Conservation (phyloP, 2,329 filamentous ascomycete genomes). For the Hymenoscyphus scutula region DNA sequence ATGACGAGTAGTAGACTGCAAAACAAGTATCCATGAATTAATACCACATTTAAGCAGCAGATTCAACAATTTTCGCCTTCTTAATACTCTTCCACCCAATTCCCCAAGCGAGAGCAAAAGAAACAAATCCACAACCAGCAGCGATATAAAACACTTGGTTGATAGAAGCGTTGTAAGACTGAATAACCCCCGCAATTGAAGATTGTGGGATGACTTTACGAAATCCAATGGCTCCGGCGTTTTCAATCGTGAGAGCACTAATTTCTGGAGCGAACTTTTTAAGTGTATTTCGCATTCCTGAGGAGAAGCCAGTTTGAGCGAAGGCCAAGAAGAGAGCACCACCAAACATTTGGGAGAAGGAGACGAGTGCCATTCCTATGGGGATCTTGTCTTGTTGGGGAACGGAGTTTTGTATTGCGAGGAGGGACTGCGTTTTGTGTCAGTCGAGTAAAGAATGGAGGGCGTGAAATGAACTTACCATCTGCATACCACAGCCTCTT, state of each 20-base stretch:
- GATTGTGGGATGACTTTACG: conserved; percentile 33
- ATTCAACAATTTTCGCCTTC: conserved; percentile 29
- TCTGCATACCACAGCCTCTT: conserved; percentile 26
- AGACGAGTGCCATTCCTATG: conserved; percentile 34
- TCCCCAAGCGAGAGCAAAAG: conserved; percentile 35
- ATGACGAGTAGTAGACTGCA: not conserved
- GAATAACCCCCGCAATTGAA: conserved; percentile 39
- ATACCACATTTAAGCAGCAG: conserved; percentile 5
- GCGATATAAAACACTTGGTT: conserved; percentile 28
- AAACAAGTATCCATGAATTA: not conserved
- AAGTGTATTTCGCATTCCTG: conserved; percentile 32
- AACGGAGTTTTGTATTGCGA: conserved; percentile 37
- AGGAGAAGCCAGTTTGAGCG: conserved; percentile 34
- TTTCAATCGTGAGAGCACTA: conserved; percentile 37
- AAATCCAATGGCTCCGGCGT: conserved; percentile 43
- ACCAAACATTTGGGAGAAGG: conserved; percentile 37
- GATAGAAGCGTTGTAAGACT: conserved; percentile 40
- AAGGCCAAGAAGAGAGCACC: conserved; percentile 36
- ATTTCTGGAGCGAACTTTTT: conserved; percentile 35
- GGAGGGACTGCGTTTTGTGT: conserved; percentile 22
- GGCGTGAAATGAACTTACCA: conserved; percentile 20
- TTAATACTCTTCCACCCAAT: conserved; percentile 48
- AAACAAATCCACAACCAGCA: conserved; percentile 15
- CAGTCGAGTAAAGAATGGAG: not conserved
- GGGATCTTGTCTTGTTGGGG: conserved; percentile 31